A percentile compares a stretch with the other conserved stretches of the same genome.
Evolutionary conservation across 495 filamentous ascomycete species (phyloP).

Genomic region (Podospora pseudopauciseta): DNA sequence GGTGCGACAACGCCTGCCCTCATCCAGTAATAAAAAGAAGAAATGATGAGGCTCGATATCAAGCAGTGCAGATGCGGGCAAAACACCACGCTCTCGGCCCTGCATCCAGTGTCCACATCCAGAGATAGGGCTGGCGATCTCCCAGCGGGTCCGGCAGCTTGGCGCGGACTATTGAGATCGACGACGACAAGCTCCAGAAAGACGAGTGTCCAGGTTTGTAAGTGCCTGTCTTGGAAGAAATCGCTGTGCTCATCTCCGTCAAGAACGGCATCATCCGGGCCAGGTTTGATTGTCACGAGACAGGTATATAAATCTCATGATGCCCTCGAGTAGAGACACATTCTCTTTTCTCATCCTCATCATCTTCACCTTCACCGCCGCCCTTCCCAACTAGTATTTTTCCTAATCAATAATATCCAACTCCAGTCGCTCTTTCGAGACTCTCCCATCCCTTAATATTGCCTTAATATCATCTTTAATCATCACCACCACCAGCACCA

Average conservation of each 20-base stretch:
- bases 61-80: background rate
- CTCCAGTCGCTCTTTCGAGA: constrained; percentile 3
- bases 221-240: background rate
- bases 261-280: background rate
- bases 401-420: constrained; percentile 3
- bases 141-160: background rate
- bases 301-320: constrained; percentile 4
- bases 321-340: background rate
- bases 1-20: background rate
- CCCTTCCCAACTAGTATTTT: background rate
- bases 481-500: background rate
- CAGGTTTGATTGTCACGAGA: background rate
- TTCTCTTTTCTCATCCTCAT: background rate
- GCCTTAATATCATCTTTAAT: background rate
- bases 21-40: background rate
- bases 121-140: background rate
- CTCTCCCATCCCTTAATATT: background rate
- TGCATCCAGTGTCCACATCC: background rate
- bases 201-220: background rate
- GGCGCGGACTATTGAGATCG: constrained; percentile 5
- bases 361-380: background rate
- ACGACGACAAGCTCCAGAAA: background rate
- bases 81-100: constrained; percentile 1
- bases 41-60: background rate
- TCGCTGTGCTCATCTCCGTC: background rate